Percentiles rank a stretch among this genome's conserved stretches.
phyloP scores from a whole-genome alignment of 495 filamentous ascomycete species.

The Glonium stellatum region DNA sequence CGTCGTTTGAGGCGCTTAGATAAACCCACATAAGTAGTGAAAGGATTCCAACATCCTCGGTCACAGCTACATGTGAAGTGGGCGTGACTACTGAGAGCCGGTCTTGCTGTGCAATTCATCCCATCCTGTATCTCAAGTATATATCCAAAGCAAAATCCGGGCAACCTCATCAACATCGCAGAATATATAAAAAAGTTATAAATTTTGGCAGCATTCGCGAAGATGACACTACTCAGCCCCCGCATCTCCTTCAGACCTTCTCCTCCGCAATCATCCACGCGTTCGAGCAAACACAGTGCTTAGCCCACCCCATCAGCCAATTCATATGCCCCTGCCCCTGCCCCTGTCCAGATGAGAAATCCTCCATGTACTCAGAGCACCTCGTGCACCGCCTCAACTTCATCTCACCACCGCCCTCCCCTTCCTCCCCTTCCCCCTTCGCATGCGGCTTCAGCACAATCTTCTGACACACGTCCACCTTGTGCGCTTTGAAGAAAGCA shows the following conservation, averaged over 20 bases:
- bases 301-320: slow-evolving; percentile 26
- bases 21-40: too few relatives aligned
- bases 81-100: too few relatives aligned
- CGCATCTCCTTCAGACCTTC: background rate
- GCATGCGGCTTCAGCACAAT: slow-evolving; percentile 22
- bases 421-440: slow-evolving; percentile 5
- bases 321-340: slow-evolving; percentile 18
- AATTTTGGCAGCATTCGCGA: too few relatives aligned
- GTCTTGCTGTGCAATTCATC: too few relatives aligned
- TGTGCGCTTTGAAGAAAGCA: slow-evolving; percentile 11
- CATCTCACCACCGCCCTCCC: background rate
- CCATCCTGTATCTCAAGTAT: too few relatives aligned
- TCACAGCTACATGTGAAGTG: too few relatives aligned
- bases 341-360: slow-evolving; percentile 35
- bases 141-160: too few relatives aligned
- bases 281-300: slow-evolving; percentile 28
- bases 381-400: slow-evolving; percentile 49
- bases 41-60: too few relatives aligned
- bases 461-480: slow-evolving; percentile 27
- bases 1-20: too few relatives aligned
- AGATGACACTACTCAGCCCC: background rate
- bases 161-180: too few relatives aligned
- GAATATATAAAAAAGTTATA: too few relatives aligned
- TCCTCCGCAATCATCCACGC: slow-evolving; percentile 22
- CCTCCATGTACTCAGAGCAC: slow-evolving; percentile 60